phyloP scores from a whole-genome alignment of 1,139 yeast genomes.

The Meyerozyma guilliermondii region DNA sequence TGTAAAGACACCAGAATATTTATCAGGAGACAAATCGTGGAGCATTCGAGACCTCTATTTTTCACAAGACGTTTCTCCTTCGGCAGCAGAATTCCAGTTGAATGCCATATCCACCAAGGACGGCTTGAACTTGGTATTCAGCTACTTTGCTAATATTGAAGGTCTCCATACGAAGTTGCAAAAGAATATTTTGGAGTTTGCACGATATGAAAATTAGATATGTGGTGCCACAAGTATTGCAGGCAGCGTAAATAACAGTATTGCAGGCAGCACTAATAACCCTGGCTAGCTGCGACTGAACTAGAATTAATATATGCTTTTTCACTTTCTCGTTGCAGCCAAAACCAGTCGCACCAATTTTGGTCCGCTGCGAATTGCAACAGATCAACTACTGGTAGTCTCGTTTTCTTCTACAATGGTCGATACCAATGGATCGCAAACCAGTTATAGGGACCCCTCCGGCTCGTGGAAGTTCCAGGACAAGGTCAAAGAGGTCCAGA shows the following conservation, averaged over 20 bases:
- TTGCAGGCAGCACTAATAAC: too few species aligned
- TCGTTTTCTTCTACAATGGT: background rate
- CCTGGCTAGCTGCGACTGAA: too few species aligned
- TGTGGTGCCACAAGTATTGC: background rate
- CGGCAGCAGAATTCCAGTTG: conserved; percentile 33
- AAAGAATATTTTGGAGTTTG: background rate
- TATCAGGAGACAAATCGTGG: conserved; percentile 14
- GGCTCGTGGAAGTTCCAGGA: conserved; percentile 40
- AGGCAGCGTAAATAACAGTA: too few species aligned
- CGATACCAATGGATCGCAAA: conserved; percentile 2
- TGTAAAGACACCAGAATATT: conserved; percentile 10
- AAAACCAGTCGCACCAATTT: background rate
- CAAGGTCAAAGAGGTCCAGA: conserved; percentile 28
- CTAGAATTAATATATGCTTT: too few species aligned
- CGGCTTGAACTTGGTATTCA: conserved; percentile 33
- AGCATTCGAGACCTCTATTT: conserved; percentile 28
- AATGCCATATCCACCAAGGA: conserved; percentile 25
- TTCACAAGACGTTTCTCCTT: conserved; percentile 34
- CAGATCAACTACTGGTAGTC: background rate
- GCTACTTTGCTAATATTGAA: conserved; percentile 17
- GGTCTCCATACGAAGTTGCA: background rate
- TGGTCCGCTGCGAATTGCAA: background rate
- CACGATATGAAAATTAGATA: background rate
- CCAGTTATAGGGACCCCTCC: conserved; percentile 19
- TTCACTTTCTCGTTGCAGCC: background rate